Conservation (phyloP, 2,329 filamentous ascomycete genomes). For the Fusarium chlamydosporum region DNA sequence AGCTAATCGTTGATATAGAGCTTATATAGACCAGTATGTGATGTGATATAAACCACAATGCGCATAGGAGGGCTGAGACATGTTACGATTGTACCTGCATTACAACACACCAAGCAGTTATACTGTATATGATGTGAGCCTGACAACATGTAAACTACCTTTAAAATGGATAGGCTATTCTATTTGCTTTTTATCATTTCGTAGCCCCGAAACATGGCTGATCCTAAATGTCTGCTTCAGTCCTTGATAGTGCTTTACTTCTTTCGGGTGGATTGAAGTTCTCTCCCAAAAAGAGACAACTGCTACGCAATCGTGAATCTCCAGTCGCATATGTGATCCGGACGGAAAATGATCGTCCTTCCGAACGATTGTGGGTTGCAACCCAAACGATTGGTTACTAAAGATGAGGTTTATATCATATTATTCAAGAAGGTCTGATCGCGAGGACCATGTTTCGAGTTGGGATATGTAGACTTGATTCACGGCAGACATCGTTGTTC, state of each 20-base stretch:
- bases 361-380: not conserved
- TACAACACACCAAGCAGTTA: not conserved
- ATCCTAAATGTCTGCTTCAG: too few relatives aligned
- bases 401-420: not conserved
- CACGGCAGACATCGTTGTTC: not conserved
- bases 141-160: not conserved
- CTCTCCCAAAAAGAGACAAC: not conserved
- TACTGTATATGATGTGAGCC: not conserved
- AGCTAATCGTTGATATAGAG: not conserved
- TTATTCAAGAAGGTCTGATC: not conserved
- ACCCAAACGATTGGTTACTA: not conserved
- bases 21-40: not conserved
- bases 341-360: too few relatives aligned
- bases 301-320: not conserved
- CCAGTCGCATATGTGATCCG: not conserved
- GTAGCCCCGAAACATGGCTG: not conserved
- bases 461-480: not conserved
- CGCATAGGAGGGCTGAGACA: conserved; percentile 2
- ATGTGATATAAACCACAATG: not conserved
- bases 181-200: not conserved
- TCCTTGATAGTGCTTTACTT: not conserved
- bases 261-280: not conserved
- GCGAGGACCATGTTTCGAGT: not conserved
- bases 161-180: not conserved
- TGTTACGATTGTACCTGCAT: conserved; percentile 2